Percentiles rank a stretch among this genome's conserved stretches.
phyloP scores from a whole-genome alignment of 257 asterid genomes.

The Catharanthus roseus region DNA sequence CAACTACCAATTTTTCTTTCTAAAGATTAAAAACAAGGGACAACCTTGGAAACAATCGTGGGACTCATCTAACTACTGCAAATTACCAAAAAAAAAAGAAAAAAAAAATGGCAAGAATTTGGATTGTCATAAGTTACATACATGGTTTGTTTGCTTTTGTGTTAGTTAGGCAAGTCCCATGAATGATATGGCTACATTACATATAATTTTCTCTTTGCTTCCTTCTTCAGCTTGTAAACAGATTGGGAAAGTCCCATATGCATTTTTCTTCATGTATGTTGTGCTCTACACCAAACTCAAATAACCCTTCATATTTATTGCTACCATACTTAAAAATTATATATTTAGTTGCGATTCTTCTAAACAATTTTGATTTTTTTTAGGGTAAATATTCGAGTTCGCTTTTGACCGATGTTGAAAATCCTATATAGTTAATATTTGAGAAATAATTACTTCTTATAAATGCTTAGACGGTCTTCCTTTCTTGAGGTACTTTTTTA shows the following conservation, averaged over 20 bases:
- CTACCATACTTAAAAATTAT: too few relatives aligned
- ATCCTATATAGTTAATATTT: too few relatives aligned
- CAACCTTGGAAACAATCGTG: background rate
- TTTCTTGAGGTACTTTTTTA: too few relatives aligned
- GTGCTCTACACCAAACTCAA: constrained; percentile 18
- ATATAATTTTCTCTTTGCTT: background rate
- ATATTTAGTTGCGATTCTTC: too few relatives aligned
- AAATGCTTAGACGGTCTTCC: too few relatives aligned
- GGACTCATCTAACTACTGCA: background rate
- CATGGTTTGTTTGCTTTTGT: constrained; percentile 2
- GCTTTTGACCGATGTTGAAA: too few relatives aligned
- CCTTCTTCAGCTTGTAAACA: background rate
- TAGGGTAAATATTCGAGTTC: too few relatives aligned
- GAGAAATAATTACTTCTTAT: too few relatives aligned
- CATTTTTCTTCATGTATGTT: constrained; percentile 8
- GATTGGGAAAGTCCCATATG: constrained; percentile 3
- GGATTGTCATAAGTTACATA: background rate
- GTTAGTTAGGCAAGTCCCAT: constrained; percentile 1
- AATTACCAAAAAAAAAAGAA: too few relatives aligned
- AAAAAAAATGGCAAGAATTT: background rate
- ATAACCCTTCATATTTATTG: too few relatives aligned
- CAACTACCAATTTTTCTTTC: background rate
- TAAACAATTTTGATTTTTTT: too few relatives aligned
- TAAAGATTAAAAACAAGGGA: background rate
- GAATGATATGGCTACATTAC: background rate